Percentiles rank a stretch among this genome's conserved stretches.
Conservation (phyloP, 1,284 basidiomycete genomes). For the Coniophora puteana region DNA sequence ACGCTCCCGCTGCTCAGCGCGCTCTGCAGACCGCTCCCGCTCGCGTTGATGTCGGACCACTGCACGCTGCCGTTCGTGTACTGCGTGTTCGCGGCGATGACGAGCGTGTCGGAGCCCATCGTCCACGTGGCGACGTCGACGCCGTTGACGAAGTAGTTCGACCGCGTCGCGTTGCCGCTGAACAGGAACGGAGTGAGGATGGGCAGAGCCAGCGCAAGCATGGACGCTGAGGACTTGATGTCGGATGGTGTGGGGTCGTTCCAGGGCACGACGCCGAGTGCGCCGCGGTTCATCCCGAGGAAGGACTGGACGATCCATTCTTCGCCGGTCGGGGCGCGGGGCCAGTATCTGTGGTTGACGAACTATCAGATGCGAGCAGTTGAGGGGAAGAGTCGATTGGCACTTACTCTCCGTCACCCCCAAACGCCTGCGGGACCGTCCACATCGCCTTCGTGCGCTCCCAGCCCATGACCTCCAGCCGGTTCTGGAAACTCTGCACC, state of each 20-base stretch:
- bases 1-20: constrained; percentile 18
- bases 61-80: constrained; percentile 25
- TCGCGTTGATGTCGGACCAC: constrained; percentile 18
- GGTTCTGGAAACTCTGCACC: constrained; percentile 56
- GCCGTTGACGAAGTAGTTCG: constrained; percentile 24
- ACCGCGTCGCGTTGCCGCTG: constrained; percentile 21
- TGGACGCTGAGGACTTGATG: constrained; percentile 55
- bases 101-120: constrained; percentile 26
- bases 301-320: constrained; percentile 45
- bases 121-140: constrained; percentile 39
- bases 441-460: constrained; percentile 58
- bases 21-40: background rate
- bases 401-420: constrained; percentile 52
- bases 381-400: too few species aligned
- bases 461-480: constrained; percentile 55
- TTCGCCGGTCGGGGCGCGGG: constrained; percentile 53
- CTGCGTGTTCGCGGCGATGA: constrained; percentile 40
- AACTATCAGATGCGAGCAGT: constrained; percentile 1
- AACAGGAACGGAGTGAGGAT: constrained; percentile 38
- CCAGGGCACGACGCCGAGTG: constrained; percentile 66
- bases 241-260: constrained; percentile 57
- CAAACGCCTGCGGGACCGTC: constrained; percentile 62
- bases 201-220: constrained; percentile 43
- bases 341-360: constrained; percentile 46
- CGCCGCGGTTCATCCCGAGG: constrained; percentile 70